Base-by-base conservation (phyloP, 2,329 filamentous ascomycete genomes). In the Chaetomiaceae sp. region DNA sequence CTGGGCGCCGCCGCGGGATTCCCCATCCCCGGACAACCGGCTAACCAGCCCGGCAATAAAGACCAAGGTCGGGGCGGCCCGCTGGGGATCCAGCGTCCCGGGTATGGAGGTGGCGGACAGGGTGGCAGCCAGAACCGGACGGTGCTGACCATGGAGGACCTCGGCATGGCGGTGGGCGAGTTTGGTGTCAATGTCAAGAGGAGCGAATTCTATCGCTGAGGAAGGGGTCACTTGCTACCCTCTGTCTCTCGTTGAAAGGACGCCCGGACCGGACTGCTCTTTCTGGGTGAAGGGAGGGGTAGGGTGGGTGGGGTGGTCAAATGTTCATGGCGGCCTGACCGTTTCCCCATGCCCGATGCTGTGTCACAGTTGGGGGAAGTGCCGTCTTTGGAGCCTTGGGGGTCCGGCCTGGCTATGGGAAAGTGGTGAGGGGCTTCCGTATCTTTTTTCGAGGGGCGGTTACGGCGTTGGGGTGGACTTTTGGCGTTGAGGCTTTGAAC, bases 181-280 rank as follows among this genome's bases (percentile, higher is more conserved):
- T 99, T 97, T 66, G 93, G 93, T 1, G 90, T 99, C 46, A 99
- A 96, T 66, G 87, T 97, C 47, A 97, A 96, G 81, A 80, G 93
- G 58, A 91, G 92, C 65, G 93, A 99, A 73, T 99, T 97, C 66
- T 99, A 99, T 69, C 80, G 91, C 62, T 96, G 61, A 68, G 39
- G 19, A n/a, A 19, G 27, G 16, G 19, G 7, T 2, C 2, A 1
- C 19, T 2, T 19, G n/a, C n/a, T n/a, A n/a, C n/a, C n/a, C n/a
- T n/a, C n/a, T n/a, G n/a, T n/a, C n/a, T n/a, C n/a, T n/a, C n/a
- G n/a, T n/a, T n/a, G n/a, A n/a, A n/a, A n/a, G n/a, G n/a, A n/a
- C n/a, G n/a, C n/a, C n/a, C n/a, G n/a, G n/a, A n/a, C n/a, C n/a
- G n/a, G n/a, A n/a, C n/a, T n/a, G n/a, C n/a, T 5, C 16, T 31